Conservation (phyloP, 129 eudicot species). For the Centrapalus pauciflorus region DNA sequence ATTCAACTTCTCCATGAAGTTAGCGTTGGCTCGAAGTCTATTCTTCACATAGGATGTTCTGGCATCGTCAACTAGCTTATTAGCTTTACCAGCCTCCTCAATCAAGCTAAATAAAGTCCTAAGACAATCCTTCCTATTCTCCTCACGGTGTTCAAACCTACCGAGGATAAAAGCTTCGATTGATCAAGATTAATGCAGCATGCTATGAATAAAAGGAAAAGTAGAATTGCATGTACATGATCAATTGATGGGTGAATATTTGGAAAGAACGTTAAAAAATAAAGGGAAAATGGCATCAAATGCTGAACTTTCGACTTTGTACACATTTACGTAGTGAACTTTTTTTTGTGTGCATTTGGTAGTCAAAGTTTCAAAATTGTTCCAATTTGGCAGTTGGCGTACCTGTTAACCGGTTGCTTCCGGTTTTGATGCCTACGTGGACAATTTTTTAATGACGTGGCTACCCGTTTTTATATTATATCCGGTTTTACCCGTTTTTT, state of each 20-base stretch:
- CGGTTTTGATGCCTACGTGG: too few species aligned
- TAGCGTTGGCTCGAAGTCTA: constrained; percentile 63
- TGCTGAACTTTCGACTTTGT: too few species aligned
- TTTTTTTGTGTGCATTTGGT: too few species aligned
- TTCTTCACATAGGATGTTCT: constrained; percentile 58
- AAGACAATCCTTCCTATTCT: constrained; percentile 95
- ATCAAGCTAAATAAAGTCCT: constrained; percentile 72
- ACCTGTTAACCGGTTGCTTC: too few species aligned
- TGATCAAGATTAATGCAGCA: constrained; percentile 13
- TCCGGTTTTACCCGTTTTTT: too few species aligned
- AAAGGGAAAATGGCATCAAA: too few species aligned
- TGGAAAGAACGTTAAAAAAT: too few species aligned
- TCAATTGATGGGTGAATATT: not conserved
- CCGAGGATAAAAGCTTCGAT: not conserved
- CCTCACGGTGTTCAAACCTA: constrained; percentile 95
- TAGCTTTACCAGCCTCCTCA: constrained; percentile 91
- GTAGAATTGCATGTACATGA: not conserved
- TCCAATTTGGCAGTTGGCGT: too few species aligned
- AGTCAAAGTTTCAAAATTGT: too few species aligned
- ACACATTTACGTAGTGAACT: too few species aligned
- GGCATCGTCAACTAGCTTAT: constrained; percentile 54
- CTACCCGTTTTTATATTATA: too few species aligned
- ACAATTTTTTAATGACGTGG: too few species aligned
- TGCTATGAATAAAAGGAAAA: not conserved
- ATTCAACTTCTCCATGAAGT: constrained; percentile 68